A percentile compares a stretch with the other conserved stretches of the same genome.
Conservation (phyloP, 140 eudicot genomes). For the Eryngium alpinum region DNA sequence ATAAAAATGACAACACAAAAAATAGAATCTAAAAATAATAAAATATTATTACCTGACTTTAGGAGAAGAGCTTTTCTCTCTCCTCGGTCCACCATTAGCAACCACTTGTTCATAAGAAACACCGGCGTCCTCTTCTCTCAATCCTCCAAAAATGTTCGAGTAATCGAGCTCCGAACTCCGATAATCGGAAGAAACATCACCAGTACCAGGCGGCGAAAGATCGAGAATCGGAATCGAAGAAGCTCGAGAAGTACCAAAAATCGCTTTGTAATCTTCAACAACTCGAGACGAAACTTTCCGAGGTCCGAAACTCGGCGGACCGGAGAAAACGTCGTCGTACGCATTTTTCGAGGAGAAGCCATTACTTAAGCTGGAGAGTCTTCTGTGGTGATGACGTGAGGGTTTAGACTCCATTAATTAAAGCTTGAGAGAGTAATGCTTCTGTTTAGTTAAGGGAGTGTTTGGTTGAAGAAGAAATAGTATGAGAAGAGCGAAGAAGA, state of each 20-base stretch:
- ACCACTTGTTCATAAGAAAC: slow-evolving; percentile 43
- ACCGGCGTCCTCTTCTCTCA: slow-evolving; percentile 35
- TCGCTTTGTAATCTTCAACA: slow-evolving; percentile 61
- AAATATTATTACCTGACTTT: slow-evolving; percentile 34
- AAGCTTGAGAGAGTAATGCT: not conserved
- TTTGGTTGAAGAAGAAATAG: not conserved
- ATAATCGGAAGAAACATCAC: slow-evolving; percentile 18
- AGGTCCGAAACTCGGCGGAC: slow-evolving; percentile 33
- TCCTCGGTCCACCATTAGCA: slow-evolving; percentile 11
- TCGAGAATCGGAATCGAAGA: slow-evolving; percentile 78
- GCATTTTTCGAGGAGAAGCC: slow-evolving; percentile 41
- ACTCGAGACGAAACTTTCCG: slow-evolving; percentile 21
- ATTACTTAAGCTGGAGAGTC: slow-evolving; percentile 30
- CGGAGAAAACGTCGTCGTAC: slow-evolving; percentile 65
- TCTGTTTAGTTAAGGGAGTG: not conserved
- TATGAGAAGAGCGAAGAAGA: not conserved
- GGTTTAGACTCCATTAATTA: slow-evolving; percentile 58
- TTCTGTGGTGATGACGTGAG: slow-evolving; percentile 47
- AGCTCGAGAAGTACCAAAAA: slow-evolving; percentile 38
- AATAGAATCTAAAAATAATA: not conserved
- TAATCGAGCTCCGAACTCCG: slow-evolving; percentile 53
- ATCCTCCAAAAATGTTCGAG: slow-evolving; percentile 54
- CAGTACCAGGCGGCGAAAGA: slow-evolving; percentile 37
- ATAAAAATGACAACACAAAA: not conserved
- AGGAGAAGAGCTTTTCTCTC: slow-evolving; percentile 11